Percentiles rank a stretch among this genome's conserved stretches.
Conservation (phyloP, 805 yeast genomes). For the Clavispora fructus region DNA sequence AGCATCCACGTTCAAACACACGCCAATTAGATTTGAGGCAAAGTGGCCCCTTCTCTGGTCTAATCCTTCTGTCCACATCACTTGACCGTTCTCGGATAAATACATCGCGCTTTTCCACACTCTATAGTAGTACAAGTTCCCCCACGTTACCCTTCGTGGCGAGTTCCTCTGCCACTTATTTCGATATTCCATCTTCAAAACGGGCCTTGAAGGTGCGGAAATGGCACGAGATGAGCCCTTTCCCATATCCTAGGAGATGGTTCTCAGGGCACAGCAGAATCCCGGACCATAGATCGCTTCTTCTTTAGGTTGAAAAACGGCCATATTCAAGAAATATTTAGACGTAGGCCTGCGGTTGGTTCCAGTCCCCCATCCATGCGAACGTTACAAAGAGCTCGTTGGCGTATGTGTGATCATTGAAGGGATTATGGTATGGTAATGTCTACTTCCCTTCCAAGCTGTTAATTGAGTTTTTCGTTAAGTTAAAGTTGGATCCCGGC, state of each 20-base stretch:
- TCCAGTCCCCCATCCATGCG: slow-evolving; percentile 85
- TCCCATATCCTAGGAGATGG: slow-evolving; percentile 41
- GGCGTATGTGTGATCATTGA: slow-evolving; percentile 57
- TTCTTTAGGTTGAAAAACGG: slow-evolving; percentile 66
- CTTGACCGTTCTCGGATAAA: slow-evolving; percentile 37
- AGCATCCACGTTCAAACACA: no score
- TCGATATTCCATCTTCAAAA: slow-evolving; percentile 60
- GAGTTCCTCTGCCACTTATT: slow-evolving; percentile 42
- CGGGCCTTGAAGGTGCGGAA: slow-evolving; percentile 56
- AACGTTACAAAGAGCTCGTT: slow-evolving; percentile 55
- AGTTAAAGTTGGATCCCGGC: slow-evolving; percentile 70
- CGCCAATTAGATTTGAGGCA: slow-evolving; percentile 36
- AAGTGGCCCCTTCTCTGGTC: slow-evolving; percentile 80
- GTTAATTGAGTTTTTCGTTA: slow-evolving; percentile 53
- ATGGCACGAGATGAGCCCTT: slow-evolving; percentile 63
- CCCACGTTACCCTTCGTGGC: slow-evolving; percentile 54
- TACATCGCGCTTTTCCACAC: slow-evolving; percentile 74
- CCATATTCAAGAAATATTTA: slow-evolving; percentile 68
- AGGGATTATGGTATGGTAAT: slow-evolving; percentile 82
- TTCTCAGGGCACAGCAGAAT: slow-evolving; percentile 51
- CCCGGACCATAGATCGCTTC: slow-evolving; percentile 73
- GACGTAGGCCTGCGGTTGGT: slow-evolving; percentile 82
- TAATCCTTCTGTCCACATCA: slow-evolving; percentile 64
- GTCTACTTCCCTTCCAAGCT: slow-evolving; percentile 66
- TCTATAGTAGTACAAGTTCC: slow-evolving; percentile 36